A percentile compares a stretch with the other conserved stretches of the same genome.
Conservation (phyloP, 495 filamentous ascomycete genomes). For the Acidomyces sp. region DNA sequence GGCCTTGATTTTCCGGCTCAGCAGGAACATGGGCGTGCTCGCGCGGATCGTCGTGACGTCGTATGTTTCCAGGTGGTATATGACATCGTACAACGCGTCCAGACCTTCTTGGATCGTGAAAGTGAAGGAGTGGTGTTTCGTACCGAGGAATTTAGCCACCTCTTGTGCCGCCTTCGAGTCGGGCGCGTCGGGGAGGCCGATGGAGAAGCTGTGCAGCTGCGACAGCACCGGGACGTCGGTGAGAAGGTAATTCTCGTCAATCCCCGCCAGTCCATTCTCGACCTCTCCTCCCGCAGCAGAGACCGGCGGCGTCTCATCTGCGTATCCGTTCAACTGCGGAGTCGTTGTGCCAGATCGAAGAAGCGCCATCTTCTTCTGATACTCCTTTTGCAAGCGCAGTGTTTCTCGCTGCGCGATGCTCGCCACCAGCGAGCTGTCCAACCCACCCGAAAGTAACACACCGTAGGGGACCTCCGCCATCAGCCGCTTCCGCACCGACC, state of each 20-base stretch:
- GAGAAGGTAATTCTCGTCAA: constrained; percentile 79
- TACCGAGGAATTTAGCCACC: constrained; percentile 90
- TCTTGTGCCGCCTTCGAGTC: constrained; percentile 79
- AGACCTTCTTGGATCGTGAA: constrained; percentile 96
- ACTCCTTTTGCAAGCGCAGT: constrained; percentile 50
- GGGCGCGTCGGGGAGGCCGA: constrained; percentile 80
- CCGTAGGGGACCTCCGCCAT: constrained; percentile 99
- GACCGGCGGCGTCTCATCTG: constrained; percentile 31
- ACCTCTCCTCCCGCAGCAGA: constrained; percentile 26
- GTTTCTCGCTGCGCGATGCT: constrained; percentile 92
- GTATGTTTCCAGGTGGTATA: constrained; percentile 93
- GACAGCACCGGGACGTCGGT: constrained; percentile 77
- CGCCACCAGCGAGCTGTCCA: constrained; percentile 90
- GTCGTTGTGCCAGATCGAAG: constrained; percentile 15
- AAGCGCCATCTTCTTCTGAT: constrained; percentile 17
- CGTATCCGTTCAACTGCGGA: constrained; percentile 28
- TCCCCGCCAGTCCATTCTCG: constrained; percentile 68
- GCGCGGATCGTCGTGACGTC: constrained; percentile 98
- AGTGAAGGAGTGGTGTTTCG: constrained; percentile 93
- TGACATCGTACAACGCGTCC: constrained; percentile 89
- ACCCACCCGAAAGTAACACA: constrained; percentile 84
- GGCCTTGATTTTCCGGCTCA: constrained; percentile 96
- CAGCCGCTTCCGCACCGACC: constrained; percentile 83
- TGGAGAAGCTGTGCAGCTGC: constrained; percentile 95
- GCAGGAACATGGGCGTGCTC: constrained; percentile 95